phyloP scores from a whole-genome alignment of 352 stramenopile species.

The Globisporangium parvum region DNA sequence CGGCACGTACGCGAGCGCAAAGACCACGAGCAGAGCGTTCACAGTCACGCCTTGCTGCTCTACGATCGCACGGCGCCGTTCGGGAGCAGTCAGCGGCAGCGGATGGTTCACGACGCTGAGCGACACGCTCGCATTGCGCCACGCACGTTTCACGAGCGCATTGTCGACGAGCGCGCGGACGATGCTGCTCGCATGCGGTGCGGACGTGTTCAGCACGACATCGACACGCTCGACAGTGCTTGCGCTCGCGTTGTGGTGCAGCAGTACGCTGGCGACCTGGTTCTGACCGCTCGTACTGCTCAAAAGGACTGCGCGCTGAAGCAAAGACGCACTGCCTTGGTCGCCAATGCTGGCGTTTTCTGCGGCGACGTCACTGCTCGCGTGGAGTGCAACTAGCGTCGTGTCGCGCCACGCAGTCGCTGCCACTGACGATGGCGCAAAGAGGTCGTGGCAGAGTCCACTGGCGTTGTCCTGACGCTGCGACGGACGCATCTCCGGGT shows the following conservation, averaged over 20 bases:
- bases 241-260: constrained; percentile 16
- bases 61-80: constrained; percentile 45
- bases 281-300: no score
- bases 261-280: constrained; percentile 23
- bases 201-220: constrained; percentile 43
- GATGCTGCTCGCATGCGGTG: constrained; percentile 28
- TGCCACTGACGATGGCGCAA: no score
- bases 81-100: constrained; percentile 32
- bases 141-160: constrained; percentile 16
- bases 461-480: no score
- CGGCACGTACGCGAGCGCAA: constrained; percentile 88
- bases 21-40: constrained; percentile 40
- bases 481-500: no score
- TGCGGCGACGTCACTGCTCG: no score
- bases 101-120: constrained; percentile 46
- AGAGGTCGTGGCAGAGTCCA: no score
- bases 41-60: constrained; percentile 18
- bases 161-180: constrained; percentile 55
- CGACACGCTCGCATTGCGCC: constrained; percentile 9
- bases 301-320: no score
- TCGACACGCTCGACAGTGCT: constrained; percentile 36
- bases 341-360: no score
- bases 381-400: no score
- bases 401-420: no score
- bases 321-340: no score